Percentiles rank a stretch among this genome's conserved stretches.
These are phyloP conservation scores for Penicillium hordei DNA, from an alignment of 2,329 filamentous ascomycete genomes.

Conservation along the genomic window DNA sequence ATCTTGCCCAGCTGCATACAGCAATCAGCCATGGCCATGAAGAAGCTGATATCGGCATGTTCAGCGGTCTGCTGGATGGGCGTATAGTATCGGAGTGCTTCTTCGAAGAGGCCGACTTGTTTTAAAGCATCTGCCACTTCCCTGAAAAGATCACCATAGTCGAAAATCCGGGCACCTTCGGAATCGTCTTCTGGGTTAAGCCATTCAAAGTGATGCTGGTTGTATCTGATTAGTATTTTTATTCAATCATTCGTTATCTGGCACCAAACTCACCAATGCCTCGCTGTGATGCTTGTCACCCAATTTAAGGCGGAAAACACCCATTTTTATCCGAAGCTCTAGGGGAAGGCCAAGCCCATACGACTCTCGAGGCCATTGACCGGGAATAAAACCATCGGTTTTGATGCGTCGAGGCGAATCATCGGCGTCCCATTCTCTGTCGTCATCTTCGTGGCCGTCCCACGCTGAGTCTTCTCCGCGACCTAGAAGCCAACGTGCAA, in stretches of 20 bases:
- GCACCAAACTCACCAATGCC: constrained; percentile 61
- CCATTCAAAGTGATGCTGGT: constrained; percentile 65
- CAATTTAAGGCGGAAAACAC: constrained; percentile 74
- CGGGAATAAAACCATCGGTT: constrained; percentile 61
- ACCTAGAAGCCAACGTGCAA: constrained; percentile 80
- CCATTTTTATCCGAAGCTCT: constrained; percentile 81
- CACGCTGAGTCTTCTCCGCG: constrained; percentile 73
- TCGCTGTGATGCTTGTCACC: constrained; percentile 64
- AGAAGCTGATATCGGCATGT: constrained; percentile 51
- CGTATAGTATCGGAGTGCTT: constrained; percentile 60
- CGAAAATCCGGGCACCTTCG: constrained; percentile 54
- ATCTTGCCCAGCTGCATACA: constrained; percentile 64
- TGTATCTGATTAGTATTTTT: constrained; percentile 1
- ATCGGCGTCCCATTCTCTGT: constrained; percentile 83
- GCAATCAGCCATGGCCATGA: constrained; percentile 57
- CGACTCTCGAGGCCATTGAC: constrained; percentile 52
- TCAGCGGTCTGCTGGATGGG: constrained; percentile 51
- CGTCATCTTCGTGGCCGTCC: constrained; percentile 70
- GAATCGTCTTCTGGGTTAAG: constrained; percentile 63
- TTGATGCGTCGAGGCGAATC: constrained; percentile 65
- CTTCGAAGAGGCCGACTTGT: constrained; percentile 50
- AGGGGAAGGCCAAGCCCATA: constrained; percentile 76
- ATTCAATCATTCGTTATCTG: constrained; percentile 5
- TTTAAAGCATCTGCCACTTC: constrained; percentile 65
- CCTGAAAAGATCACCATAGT: constrained; percentile 77